Evolutionary conservation across 2,329 filamentous ascomycete species (phyloP).

Genomic region (Huntiella decipiens): DNA sequence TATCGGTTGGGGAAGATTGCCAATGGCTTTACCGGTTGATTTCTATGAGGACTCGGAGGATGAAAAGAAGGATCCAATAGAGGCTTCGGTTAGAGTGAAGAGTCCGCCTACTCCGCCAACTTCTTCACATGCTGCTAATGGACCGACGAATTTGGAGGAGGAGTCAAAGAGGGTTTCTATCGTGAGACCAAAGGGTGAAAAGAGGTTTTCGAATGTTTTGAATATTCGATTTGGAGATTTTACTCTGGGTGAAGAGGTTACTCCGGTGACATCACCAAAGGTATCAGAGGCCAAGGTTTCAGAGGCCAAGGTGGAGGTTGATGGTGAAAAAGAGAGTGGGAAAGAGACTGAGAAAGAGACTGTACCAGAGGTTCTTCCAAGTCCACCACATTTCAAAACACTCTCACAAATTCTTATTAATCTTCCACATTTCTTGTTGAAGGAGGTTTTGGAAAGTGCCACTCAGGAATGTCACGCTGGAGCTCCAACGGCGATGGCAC

Average conservation of each 20-base stretch:
- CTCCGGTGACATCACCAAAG: slow-evolving; percentile 14
- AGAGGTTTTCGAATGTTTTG: slow-evolving; percentile 23
- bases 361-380: slow-evolving; percentile 4
- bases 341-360: slow-evolving; percentile 6
- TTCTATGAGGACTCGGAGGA: slow-evolving; percentile 1
- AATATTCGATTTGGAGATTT: slow-evolving; percentile 57
- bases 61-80: background rate
- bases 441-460: slow-evolving; percentile 39
- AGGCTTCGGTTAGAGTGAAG: background rate
- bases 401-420: slow-evolving; percentile 52
- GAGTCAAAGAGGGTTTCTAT: slow-evolving; percentile 6
- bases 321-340: slow-evolving; percentile 2
- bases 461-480: slow-evolving; percentile 32
- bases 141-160: background rate
- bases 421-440: slow-evolving; percentile 47
- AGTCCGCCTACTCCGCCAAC: background rate
- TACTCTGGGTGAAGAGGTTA: slow-evolving; percentile 18
- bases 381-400: slow-evolving; percentile 23
- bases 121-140: slow-evolving; percentile 1
- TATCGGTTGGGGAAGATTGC: slow-evolving; percentile 23
- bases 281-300: slow-evolving; percentile 10
- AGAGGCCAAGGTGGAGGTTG: slow-evolving; percentile 12
- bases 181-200: slow-evolving; percentile 6
- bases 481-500: slow-evolving; percentile 28
- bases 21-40: slow-evolving; percentile 13